Percentiles rank a stretch among this genome's conserved stretches.
phyloP scores from a whole-genome alignment of 768 basidiomycete species.

The Pisolithus sp. region DNA sequence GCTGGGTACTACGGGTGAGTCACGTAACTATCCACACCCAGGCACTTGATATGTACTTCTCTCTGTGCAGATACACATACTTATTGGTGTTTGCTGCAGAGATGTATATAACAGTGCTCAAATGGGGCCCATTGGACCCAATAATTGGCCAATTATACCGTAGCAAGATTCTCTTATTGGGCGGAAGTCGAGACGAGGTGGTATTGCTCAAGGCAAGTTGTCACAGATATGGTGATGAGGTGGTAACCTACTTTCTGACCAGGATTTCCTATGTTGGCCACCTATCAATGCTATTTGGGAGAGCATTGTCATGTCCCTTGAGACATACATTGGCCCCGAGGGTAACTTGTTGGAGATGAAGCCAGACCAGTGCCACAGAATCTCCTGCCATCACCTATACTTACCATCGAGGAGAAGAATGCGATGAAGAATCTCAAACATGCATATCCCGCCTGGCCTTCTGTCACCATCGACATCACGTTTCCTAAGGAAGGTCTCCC shows the following conservation, averaged over 20 bases:
- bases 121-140: conserved; percentile 66
- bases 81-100: conserved; percentile 38
- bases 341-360: no score
- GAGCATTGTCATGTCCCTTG: no score
- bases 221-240: no score
- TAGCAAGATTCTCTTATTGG: conserved; percentile 64
- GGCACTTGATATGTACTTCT: background rate
- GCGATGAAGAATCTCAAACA: no score
- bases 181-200: conserved; percentile 74
- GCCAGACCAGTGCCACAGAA: no score
- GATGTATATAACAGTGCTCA: conserved; percentile 57
- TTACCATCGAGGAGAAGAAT: no score
- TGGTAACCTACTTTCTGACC: background rate
- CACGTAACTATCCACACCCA: conserved; percentile 1
- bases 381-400: no score
- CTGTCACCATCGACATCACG: no score
- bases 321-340: no score
- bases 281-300: conserved; percentile 30
- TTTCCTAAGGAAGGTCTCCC: no score
- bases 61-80: conserved; percentile 51
- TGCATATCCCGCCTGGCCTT: no score
- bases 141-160: conserved; percentile 62
- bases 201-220: conserved; percentile 60
- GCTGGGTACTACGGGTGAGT: conserved; percentile 48
- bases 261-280: conserved; percentile 73